Percentiles rank a stretch among this genome's conserved stretches.
Conservation (phyloP, 345 rosid species). For the Bruguiera sexangula region DNA sequence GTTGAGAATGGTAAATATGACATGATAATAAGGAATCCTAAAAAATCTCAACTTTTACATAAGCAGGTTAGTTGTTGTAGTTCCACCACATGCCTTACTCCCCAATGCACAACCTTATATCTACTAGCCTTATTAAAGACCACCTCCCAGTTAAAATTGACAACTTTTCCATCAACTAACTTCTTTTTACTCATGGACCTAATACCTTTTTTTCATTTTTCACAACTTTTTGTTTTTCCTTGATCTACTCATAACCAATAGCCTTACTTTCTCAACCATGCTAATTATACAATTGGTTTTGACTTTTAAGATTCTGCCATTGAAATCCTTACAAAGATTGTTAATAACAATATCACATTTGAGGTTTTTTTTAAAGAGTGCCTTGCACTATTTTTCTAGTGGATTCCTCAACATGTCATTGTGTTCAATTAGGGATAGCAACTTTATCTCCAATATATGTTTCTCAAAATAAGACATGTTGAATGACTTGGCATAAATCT, state of each 20-base stretch:
- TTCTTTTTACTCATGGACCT: neutral
- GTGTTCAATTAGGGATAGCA: accelerated
- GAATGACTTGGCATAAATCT: neutral
- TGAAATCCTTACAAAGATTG: neutral
- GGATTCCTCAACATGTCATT: neutral
- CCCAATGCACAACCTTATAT: too few species aligned
- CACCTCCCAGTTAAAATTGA: neutral
- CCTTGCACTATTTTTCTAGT: neutral
- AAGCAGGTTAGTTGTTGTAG: accelerated
- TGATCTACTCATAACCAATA: neutral
- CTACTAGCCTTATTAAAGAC: neutral
- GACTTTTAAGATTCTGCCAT: neutral
- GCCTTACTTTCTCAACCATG: neutral
- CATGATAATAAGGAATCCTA: neutral
- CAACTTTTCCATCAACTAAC: neutral
- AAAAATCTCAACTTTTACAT: neutral
- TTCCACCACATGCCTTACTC: neutral
- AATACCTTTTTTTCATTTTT: neutral
- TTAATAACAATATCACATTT: neutral
- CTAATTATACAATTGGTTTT: neutral
- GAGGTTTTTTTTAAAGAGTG: neutral
- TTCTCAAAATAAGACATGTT: neutral
- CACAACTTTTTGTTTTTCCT: neutral
- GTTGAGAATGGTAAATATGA: neutral
- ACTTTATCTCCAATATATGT: neutral